A percentile compares a stretch with the other conserved stretches of the same genome.
Evolutionary conservation across 2,329 filamentous ascomycete species (phyloP).

Genomic region (Curvularia eragrostidis): DNA sequence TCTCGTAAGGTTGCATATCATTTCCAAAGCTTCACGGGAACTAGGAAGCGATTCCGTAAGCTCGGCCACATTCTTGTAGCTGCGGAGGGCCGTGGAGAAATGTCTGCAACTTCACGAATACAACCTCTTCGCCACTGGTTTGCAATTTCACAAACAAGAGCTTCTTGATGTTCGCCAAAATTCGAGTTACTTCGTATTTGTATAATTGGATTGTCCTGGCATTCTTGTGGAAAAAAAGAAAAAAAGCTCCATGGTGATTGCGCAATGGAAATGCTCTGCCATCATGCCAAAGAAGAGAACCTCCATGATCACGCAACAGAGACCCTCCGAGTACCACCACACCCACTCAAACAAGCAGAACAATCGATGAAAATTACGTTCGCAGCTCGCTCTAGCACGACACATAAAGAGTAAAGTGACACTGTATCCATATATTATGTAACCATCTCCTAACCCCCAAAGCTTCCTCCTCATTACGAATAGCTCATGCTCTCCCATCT

Average conservation of each 20-base stretch:
- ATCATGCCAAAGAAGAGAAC: no score
- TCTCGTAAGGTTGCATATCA: not conserved
- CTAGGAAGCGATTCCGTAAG: constrained; percentile 16
- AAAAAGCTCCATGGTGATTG: no score
- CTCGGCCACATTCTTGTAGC: not conserved
- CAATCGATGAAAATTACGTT: not conserved
- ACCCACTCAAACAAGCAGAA: no score
- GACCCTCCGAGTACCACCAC: no score
- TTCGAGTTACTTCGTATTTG: no score
- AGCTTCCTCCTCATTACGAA: not conserved
- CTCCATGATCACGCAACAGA: no score
- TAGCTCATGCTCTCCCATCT: not conserved
- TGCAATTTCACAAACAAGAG: not conserved
- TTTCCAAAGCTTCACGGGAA: constrained; percentile 1
- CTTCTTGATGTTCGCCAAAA: not conserved
- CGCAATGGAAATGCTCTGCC: no score
- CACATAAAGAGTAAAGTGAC: no score
- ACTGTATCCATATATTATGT: not conserved
- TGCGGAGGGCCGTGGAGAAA: not conserved
- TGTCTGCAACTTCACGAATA: not conserved
- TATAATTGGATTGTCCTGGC: no score
- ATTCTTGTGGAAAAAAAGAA: no score
- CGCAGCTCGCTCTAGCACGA: not conserved
- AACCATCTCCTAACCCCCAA: not conserved
- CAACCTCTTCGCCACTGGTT: not conserved